These are phyloP conservation scores for Priceomyces melissophilus DNA, from an alignment of 805 yeast species.

Conservation along the genomic window DNA sequence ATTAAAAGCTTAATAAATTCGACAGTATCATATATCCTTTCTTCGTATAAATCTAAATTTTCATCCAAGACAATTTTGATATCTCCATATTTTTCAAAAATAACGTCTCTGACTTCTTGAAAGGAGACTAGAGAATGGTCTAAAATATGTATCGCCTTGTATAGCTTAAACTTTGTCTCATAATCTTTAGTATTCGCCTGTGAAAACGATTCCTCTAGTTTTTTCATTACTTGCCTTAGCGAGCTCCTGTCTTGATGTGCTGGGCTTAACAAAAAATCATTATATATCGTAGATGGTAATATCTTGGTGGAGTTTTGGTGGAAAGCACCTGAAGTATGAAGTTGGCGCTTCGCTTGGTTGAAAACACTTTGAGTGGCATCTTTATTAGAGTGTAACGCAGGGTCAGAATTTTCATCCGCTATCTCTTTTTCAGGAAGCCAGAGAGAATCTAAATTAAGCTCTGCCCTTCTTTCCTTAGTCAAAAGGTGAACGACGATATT, in stretches of 20 bases:
- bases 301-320: background rate
- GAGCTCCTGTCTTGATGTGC: too few relatives aligned
- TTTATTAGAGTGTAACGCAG: too few relatives aligned
- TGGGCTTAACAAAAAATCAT: too few relatives aligned
- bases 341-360: slow-evolving; percentile 38
- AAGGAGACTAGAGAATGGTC: slow-evolving; percentile 24
- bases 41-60: slow-evolving; percentile 10
- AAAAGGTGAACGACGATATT: slow-evolving; percentile 69
- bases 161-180: slow-evolving; percentile 19
- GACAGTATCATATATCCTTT: slow-evolving; percentile 26
- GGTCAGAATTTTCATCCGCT: slow-evolving; percentile 9
- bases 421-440: slow-evolving; percentile 46
- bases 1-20: slow-evolving; percentile 29
- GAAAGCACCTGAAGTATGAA: slow-evolving; percentile 35
- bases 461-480: slow-evolving; percentile 64
- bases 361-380: slow-evolving; percentile 23
- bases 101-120: slow-evolving; percentile 17
- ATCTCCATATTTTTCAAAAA: slow-evolving; percentile 27
- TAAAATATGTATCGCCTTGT: slow-evolving; percentile 23
- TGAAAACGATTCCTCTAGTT: slow-evolving; percentile 5
- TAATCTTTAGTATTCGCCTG: slow-evolving; percentile 15
- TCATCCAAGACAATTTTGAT: slow-evolving; percentile 9
- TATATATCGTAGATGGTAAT: too few relatives aligned
- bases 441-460: slow-evolving; percentile 66
- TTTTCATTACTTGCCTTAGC: background rate